Percentiles rank a stretch among this genome's conserved stretches.
phyloP scores from a whole-genome alignment of 352 stramenopile genomes.

The Elongisporangium prolatum region DNA sequence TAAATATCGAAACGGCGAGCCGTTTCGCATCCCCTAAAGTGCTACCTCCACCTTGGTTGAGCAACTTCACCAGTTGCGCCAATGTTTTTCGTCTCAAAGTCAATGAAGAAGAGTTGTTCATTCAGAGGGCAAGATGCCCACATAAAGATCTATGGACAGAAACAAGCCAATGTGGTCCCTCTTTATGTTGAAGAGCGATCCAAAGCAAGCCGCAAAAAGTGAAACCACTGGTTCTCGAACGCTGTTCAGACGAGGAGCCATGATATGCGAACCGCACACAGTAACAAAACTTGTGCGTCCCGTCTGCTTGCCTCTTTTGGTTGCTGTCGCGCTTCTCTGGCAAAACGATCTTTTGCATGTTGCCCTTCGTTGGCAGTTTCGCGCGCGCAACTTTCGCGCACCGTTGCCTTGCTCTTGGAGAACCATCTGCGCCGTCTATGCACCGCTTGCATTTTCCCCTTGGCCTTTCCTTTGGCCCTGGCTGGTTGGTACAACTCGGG shows the following conservation, averaged over 20 bases:
- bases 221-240: neutral
- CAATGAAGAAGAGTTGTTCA: neutral
- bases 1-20: neutral
- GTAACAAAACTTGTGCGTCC: neutral
- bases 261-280: neutral
- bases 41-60: neutral
- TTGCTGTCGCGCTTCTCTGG: neutral
- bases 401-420: neutral
- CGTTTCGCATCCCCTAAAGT: neutral
- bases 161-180: neutral
- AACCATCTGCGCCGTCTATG: neutral
- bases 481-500: neutral
- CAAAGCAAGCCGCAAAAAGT: neutral
- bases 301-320: neutral
- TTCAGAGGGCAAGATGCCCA: neutral
- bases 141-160: neutral
- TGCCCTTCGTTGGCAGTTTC: neutral
- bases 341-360: neutral
- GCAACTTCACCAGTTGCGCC: neutral
- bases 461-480: neutral
- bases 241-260: neutral
- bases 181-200: neutral
- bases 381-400: neutral
- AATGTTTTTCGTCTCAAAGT: neutral
- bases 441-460: neutral